A percentile compares a stretch with the other conserved stretches of the same genome.
Conservation (phyloP, 2,329 filamentous ascomycete species). For the Xenoacremonium recifei region DNA sequence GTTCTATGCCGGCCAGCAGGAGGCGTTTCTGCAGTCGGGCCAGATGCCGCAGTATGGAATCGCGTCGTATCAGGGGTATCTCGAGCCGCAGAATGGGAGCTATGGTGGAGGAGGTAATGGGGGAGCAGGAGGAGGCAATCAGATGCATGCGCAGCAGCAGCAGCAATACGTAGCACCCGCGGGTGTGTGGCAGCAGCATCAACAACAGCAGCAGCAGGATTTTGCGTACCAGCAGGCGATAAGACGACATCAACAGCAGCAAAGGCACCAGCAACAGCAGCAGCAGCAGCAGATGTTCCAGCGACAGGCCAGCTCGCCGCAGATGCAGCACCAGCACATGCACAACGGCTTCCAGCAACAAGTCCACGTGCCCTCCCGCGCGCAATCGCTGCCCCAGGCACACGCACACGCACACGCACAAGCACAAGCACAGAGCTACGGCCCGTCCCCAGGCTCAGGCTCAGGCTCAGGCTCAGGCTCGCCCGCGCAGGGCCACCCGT, state of each 20-base stretch:
- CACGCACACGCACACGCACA: constrained; percentile 20
- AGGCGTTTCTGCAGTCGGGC: constrained; percentile 17
- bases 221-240: constrained; percentile 18
- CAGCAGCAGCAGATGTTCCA: constrained; percentile 33
- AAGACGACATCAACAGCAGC: constrained; percentile 32
- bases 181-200: constrained; percentile 34
- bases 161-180: constrained; percentile 23
- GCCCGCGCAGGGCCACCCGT: too few relatives aligned
- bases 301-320: constrained; percentile 26
- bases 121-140: constrained; percentile 12
- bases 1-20: constrained; percentile 28
- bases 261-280: constrained; percentile 35
- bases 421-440: constrained; percentile 14
- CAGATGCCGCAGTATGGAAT: constrained; percentile 24
- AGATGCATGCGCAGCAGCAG: constrained; percentile 22
- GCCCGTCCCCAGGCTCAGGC: constrained; percentile 14
- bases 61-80: constrained; percentile 23
- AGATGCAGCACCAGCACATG: constrained; percentile 11
- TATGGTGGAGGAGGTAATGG: constrained; percentile 5
- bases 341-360: too few relatives aligned
- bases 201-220: constrained; percentile 30
- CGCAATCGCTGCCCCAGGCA: constrained; percentile 18
- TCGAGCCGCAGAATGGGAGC: constrained; percentile 11
- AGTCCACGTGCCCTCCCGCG: too few relatives aligned
- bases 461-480: not conserved